These are phyloP conservation scores for Boletus rufocinnamomeus DNA, from an alignment of 768 basidiomycete species.

Conservation along the genomic window DNA sequence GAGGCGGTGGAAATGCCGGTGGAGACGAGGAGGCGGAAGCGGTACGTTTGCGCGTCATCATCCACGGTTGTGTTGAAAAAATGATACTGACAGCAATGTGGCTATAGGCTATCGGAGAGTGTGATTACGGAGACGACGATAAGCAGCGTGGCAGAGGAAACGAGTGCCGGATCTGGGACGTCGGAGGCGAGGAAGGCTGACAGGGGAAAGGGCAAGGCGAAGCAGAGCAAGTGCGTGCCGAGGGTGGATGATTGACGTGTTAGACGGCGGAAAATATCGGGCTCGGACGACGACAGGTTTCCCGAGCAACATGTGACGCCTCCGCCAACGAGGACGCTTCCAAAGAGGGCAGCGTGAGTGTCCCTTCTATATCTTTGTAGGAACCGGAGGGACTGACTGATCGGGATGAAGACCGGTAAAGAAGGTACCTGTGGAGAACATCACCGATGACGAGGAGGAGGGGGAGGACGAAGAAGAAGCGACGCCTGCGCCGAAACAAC, in stretches of 20 bases:
- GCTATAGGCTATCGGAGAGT: slow-evolving; percentile 58
- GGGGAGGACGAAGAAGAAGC: slow-evolving; percentile 42
- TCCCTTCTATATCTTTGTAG: too few relatives aligned
- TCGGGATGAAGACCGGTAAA: slow-evolving; percentile 39
- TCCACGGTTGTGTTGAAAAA: background rate
- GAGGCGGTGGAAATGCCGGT: slow-evolving; percentile 47
- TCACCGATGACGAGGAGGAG: slow-evolving; percentile 36
- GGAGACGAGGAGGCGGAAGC: slow-evolving; percentile 45
- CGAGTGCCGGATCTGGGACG: too few relatives aligned
- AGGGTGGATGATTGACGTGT: background rate
- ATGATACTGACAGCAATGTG: background rate
- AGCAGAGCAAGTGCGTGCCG: slow-evolving; percentile 42
- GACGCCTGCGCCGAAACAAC: too few relatives aligned
- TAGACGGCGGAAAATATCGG: too few relatives aligned
- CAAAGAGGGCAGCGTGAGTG: too few relatives aligned
- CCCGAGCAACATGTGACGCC: slow-evolving; percentile 32
- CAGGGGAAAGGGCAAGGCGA: slow-evolving; percentile 38
- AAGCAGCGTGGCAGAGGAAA: too few relatives aligned
- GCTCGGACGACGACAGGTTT: slow-evolving; percentile 47
- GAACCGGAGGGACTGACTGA: background rate
- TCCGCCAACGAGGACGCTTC: slow-evolving; percentile 51
- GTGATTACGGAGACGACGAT: slow-evolving; percentile 46
- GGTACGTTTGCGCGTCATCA: slow-evolving; percentile 40
- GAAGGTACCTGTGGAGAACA: slow-evolving; percentile 32
- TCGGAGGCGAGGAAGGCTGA: too few relatives aligned